Conservation (phyloP, 1,284 basidiomycete species). For the Mycena citricolor region DNA sequence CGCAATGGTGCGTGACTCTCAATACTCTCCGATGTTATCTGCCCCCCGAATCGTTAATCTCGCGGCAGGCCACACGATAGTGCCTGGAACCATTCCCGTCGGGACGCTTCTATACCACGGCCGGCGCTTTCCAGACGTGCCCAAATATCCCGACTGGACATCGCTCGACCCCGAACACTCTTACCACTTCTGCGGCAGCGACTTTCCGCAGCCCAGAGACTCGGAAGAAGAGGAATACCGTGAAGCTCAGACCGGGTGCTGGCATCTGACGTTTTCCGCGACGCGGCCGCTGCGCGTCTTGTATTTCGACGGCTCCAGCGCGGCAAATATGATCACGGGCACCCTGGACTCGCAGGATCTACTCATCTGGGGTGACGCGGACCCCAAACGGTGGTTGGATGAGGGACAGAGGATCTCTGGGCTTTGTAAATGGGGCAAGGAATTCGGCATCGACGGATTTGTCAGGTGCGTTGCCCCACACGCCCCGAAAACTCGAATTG, state of each 20-base stretch:
- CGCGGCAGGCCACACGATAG: constrained; percentile 43
- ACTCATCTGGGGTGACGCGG: constrained; percentile 33
- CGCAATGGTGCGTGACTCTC: constrained; percentile 35
- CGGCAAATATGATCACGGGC: constrained; percentile 34
- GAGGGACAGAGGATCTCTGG: constrained; percentile 32
- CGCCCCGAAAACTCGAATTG: too few species aligned
- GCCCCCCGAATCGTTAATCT: neutral
- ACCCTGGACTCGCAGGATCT: constrained; percentile 43
- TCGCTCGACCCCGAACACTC: constrained; percentile 46
- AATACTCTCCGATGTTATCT: neutral
- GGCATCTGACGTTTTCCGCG: constrained; percentile 36
- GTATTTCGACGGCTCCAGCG: constrained; percentile 44
- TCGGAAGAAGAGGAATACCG: neutral
- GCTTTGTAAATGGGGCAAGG: constrained; percentile 35
- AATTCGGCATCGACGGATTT: constrained; percentile 36
- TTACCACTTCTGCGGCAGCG: constrained; percentile 30
- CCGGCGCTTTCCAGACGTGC: constrained; percentile 25
- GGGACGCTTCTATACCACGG: constrained; percentile 44
- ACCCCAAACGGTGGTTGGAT: too few species aligned
- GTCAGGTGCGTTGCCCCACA: constrained; percentile 36
- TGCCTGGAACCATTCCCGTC: constrained; percentile 38
- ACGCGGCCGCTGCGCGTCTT: constrained; percentile 37
- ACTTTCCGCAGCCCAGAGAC: too few species aligned
- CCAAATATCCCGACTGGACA: constrained; percentile 38
- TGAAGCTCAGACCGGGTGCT: constrained; percentile 29